These are phyloP conservation scores for Pseudodiploospora longispora DNA, from an alignment of 2,329 filamentous ascomycete genomes.

Conservation along the genomic window DNA sequence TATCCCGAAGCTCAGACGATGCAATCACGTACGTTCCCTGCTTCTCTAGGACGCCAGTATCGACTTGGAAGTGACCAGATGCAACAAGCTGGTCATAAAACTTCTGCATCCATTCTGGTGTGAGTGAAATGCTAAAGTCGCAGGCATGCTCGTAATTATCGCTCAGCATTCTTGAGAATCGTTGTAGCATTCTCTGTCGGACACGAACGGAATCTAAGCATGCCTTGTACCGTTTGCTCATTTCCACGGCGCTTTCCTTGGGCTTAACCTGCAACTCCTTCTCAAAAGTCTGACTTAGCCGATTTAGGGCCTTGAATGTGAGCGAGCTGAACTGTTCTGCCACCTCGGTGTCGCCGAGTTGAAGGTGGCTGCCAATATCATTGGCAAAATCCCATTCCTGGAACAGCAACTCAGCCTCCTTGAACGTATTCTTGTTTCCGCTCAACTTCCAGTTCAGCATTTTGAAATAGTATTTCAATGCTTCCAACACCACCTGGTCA, in stretches of 20 bases:
- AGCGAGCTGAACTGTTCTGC: constrained; percentile 94
- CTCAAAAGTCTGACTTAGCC: constrained; percentile 86
- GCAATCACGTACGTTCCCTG: constrained; percentile 78
- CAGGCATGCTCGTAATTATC: constrained; percentile 95
- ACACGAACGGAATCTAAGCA: constrained; percentile 94
- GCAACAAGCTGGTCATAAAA: constrained; percentile 74
- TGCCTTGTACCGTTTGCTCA: constrained; percentile 96
- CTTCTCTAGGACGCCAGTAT: constrained; percentile 60
- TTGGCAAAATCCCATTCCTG: constrained; percentile 98
- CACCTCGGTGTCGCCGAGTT: constrained; percentile 90
- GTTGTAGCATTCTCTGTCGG: constrained; percentile 89
- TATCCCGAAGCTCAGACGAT: constrained; percentile 66
- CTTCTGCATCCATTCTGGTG: constrained; percentile 58
- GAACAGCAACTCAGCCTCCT: constrained; percentile 93
- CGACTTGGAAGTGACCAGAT: constrained; percentile 81
- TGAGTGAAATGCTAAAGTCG: constrained; percentile 79
- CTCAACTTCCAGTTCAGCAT: constrained; percentile 97
- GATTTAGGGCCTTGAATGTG: constrained; percentile 84
- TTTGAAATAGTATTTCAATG: constrained; percentile 96
- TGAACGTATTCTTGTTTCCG: constrained; percentile 98
- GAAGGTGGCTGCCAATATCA: constrained; percentile 81
- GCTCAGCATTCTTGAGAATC: constrained; percentile 83
- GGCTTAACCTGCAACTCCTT: constrained; percentile 77
- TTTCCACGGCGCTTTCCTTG: constrained; percentile 75
- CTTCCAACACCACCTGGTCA: constrained; percentile 83